Evolutionary conservation across 2,329 filamentous ascomycete genomes (phyloP).

Genomic region (Phyllachora maydis): DNA sequence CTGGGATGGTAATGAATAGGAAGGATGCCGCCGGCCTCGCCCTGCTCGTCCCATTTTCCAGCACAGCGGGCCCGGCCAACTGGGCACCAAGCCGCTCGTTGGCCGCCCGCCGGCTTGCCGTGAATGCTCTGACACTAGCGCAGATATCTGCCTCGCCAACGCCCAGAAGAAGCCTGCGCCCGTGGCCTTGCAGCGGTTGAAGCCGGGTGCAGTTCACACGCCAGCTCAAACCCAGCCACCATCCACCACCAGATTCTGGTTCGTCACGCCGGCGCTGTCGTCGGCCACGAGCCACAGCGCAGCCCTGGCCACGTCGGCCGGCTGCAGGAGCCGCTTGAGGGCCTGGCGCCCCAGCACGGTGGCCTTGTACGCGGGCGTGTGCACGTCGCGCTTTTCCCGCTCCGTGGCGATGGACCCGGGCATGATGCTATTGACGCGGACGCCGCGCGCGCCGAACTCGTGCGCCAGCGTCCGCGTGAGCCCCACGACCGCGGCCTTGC

Average conservation of each 20-base stretch:
- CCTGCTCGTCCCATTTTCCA: too few species aligned
- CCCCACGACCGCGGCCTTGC: conserved; percentile 17
- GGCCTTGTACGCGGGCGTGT: conserved; percentile 17
- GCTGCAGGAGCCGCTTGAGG: conserved; percentile 17
- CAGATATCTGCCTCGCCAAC: too few species aligned
- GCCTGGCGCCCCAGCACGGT: conserved; percentile 17
- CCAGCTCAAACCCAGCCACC: conserved; percentile 10
- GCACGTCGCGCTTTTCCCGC: conserved; percentile 18
- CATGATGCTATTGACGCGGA: conserved; percentile 26
- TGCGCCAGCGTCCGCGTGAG: conserved; percentile 15
- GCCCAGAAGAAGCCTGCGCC: too few species aligned
- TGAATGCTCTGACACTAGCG: too few species aligned
- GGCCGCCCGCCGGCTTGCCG: too few species aligned
- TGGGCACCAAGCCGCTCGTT: too few species aligned
- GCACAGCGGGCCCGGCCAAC: too few species aligned
- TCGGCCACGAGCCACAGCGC: conserved; percentile 23
- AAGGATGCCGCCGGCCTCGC: too few species aligned
- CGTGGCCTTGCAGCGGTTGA: too few species aligned
- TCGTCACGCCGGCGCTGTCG: conserved; percentile 23
- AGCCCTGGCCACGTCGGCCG: conserved; percentile 21
- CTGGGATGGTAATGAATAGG: too few species aligned
- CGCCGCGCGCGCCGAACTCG: conserved; percentile 14
- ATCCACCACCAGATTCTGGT: conserved; percentile 18
- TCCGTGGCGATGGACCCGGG: conserved; percentile 24
- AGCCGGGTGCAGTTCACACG: too few species aligned